Evolutionary conservation across 1,284 basidiomycete species (phyloP), one percentile per base, ranked within the genome.

Genomic region (Tranzscheliella williamsii): DNA sequence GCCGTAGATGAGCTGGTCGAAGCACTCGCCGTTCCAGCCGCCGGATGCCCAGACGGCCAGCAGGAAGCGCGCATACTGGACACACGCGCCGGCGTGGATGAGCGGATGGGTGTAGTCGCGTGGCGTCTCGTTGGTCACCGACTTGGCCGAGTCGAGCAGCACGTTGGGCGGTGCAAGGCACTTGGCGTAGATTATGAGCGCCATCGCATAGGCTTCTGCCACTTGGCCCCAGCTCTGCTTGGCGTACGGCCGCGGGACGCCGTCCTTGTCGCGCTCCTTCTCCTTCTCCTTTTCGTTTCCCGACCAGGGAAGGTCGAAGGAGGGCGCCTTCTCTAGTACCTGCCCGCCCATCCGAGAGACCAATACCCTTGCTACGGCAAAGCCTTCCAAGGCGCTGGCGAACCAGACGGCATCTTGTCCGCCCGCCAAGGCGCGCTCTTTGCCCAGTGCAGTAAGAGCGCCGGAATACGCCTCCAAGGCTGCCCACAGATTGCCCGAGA

Each of bases 341-440:
- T 45, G 39, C 13, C 71, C 71, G 16, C 75, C 73, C 60, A 75
- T 67, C 3, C 75, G 56, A 12, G 58, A 65, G 1, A 70, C 53
- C 2, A 77, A 52, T 27, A 63, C 57, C 5, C 72, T 42, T 2
- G 73, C 46, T 4, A 75, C 72, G n/a, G 70, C 66, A 48, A 73
- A 75, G 31, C 75, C 75, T 48, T 77, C 75, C 16, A 77, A 54
- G 5, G 70, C 75, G 24, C 61, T 60, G 0, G 75, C 75, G 34
- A 73, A 76, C 75, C 75, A 77, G 4, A 75, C 73, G 2, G 75
- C 73, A 30, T 77, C 73, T 37, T 71, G 70, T 12, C 75, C 75
- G 12, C 75, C 75, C 2, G 75, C 75, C n/a, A 77, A 36, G 13
- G 73, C 73, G 8, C 70, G 47, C 36, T 77, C 75, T 29, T 68